Conservation (phyloP, 306 rosid species). For the Lathyrus tuberosus region DNA sequence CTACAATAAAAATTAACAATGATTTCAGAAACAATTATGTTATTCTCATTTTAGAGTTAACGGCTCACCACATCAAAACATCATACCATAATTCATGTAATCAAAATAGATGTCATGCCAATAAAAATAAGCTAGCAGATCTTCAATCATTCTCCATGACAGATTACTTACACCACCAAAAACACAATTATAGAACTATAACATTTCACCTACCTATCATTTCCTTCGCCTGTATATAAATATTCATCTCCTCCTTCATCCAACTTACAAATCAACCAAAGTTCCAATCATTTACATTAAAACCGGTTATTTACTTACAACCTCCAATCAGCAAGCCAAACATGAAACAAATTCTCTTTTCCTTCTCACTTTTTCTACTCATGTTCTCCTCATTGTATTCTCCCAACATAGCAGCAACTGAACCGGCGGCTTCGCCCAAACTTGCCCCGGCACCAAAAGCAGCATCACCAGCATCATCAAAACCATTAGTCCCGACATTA, state of each 20-base stretch:
- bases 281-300: not conserved
- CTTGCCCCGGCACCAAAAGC: slow-evolving; percentile 23
- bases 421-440: slow-evolving; percentile 32
- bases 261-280: slow-evolving; percentile 3
- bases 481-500: slow-evolving; percentile 45
- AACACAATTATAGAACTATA: slow-evolving; percentile 26
- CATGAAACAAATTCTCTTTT: slow-evolving; percentile 37
- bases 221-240: slow-evolving; percentile 26
- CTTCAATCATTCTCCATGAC: slow-evolving; percentile 27
- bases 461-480: slow-evolving; percentile 37
- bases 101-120: not conserved
- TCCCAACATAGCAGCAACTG: slow-evolving; percentile 24
- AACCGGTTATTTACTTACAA: no score
- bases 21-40: not conserved
- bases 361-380: slow-evolving; percentile 32
- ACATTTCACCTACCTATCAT: slow-evolving; percentile 24
- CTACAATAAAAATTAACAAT: no score
- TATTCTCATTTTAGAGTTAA: not conserved
- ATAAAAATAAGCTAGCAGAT: slow-evolving; percentile 18
- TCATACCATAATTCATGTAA: not conserved
- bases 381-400: slow-evolving; percentile 14
- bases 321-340: not conserved
- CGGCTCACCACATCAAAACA: not conserved
- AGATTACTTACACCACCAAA: slow-evolving; percentile 17
- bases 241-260: not conserved